Base-by-base conservation (phyloP, 1,284 basidiomycete genomes). In the Termitomyces sp. region DNA sequence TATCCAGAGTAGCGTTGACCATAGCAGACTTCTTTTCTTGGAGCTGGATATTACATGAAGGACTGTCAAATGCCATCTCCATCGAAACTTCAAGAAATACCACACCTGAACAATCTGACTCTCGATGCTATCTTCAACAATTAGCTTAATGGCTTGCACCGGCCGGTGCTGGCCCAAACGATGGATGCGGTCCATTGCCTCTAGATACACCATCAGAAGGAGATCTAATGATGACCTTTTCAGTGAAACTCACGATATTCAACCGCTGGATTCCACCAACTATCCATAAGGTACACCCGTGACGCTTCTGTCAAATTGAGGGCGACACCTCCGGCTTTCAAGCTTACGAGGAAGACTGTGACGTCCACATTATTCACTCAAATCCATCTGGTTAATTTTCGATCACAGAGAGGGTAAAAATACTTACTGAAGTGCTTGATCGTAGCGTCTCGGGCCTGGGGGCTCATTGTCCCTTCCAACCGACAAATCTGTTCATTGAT, bases 151-250 rank as follows among this genome's bases (percentile, higher is more conserved):
- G 13, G 95, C 94, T 63, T 90, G 83, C 46, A 98, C 92, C 2
- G 96, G 95, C 24, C 96, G 83, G 63, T 88, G 90, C 71, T 98
- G 94, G 17, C 93, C 94, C 34, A 96, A 76, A 59, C 92, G 86
- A 71, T 94, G 92, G 56, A 94, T 94, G 56, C 95, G 89, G 70
- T 98, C 95, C 94, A 97, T 97, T 2, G 95, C 95, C 80, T 98
- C 89, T 91, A 78, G 56, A 59, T 26, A 13, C 5, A 9, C 15
- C 42, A 19, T 49, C 21, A 53, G 31, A 39, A 52, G 28, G 38
- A 6, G 10, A 31, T 10, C 5, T n/a, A 38, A 52, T 40, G 40
- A 28, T 26, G 40, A n/a, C 38, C 41, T 31, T 12, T 38, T 34
- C 19, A 0, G 26, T 28, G 21, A 31, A 56, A 74, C 84, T 68